Conservation (phyloP, 768 basidiomycete species). For the Lactarius sp. region DNA sequence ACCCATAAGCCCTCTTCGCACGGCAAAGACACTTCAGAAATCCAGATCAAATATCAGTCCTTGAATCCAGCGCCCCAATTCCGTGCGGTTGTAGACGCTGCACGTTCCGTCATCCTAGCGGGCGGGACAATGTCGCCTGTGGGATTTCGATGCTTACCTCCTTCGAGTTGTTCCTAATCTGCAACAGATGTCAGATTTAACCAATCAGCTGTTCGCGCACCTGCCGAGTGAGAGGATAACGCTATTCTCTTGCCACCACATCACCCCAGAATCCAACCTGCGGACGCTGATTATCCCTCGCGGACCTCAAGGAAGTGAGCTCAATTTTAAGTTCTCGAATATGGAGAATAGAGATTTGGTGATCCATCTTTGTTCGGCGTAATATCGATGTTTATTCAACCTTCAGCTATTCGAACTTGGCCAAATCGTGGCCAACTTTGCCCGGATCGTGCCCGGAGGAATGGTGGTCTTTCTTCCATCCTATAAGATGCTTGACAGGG, state of each 20-base stretch:
- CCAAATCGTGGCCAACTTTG: slow-evolving; percentile 74
- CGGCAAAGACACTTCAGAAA: slow-evolving; percentile 31
- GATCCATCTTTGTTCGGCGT: slow-evolving; percentile 11
- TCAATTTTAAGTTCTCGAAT: slow-evolving; percentile 79
- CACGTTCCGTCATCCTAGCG: slow-evolving; percentile 83
- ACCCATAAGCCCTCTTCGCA: slow-evolving; percentile 34
- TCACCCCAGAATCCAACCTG: slow-evolving; percentile 78
- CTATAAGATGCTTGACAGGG: slow-evolving; percentile 70
- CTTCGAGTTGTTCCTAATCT: background rate
- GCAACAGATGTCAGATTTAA: slow-evolving; percentile 78
- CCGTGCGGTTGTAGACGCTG: slow-evolving; percentile 72
- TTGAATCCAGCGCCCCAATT: slow-evolving; percentile 90
- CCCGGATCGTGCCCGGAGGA: slow-evolving; percentile 74
- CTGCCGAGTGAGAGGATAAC: slow-evolving; percentile 57
- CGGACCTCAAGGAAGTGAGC: slow-evolving; percentile 65
- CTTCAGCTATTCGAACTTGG: slow-evolving; percentile 75
- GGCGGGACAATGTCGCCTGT: slow-evolving; percentile 99
- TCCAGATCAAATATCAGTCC: slow-evolving; percentile 84
- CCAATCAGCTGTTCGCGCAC: slow-evolving; percentile 70
- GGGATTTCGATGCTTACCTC: slow-evolving; percentile 25
- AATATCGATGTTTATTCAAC: slow-evolving; percentile 6
- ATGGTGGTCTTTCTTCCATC: slow-evolving; percentile 95
- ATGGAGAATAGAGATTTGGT: slow-evolving; percentile 59
- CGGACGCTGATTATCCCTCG: slow-evolving; percentile 67
- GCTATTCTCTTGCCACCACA: slow-evolving; percentile 88